A percentile compares a stretch with the other conserved stretches of the same genome.
phyloP scores from a whole-genome alignment of 768 basidiomycete genomes.

The Xerocomellus intermedius region DNA sequence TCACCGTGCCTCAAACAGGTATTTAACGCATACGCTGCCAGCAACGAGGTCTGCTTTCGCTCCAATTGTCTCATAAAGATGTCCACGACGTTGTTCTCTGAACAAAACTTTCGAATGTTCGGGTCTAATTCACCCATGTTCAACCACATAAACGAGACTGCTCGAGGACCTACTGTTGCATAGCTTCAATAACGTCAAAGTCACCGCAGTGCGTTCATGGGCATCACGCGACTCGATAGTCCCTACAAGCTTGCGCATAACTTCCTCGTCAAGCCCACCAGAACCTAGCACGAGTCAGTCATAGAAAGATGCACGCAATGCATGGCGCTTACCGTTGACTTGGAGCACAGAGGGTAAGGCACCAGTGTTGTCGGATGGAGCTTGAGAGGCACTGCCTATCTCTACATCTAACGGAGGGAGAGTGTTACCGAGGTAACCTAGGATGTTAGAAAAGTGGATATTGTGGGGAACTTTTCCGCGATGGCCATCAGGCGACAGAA shows the following conservation, averaged over 20 bases:
- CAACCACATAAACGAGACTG: neutral
- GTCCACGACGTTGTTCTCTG: neutral
- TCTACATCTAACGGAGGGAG: constrained; percentile 9
- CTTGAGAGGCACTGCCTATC: neutral
- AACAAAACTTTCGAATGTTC: neutral
- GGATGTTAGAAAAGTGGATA: neutral
- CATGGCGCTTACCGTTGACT: neutral
- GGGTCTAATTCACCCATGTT: neutral
- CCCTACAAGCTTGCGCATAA: neutral
- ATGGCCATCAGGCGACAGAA: neutral
- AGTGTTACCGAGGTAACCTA: neutral
- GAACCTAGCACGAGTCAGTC: neutral
- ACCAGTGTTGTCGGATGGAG: neutral
- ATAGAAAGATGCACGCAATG: neutral
- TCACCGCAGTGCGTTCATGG: neutral
- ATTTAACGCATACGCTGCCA: constrained; percentile 10
- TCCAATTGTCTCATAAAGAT: neutral
- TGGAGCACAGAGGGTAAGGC: neutral
- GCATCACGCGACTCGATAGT: neutral
- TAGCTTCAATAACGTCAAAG: constrained; percentile 11
- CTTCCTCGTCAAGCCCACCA: neutral
- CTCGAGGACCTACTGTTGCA: constrained; percentile 1
- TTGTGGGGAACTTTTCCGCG: neutral
- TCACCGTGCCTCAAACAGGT: constrained; percentile 1
- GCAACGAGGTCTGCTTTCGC: neutral